Evolutionary conservation across 495 filamentous ascomycete species (phyloP).

Genomic region (Tuber calosporum): DNA sequence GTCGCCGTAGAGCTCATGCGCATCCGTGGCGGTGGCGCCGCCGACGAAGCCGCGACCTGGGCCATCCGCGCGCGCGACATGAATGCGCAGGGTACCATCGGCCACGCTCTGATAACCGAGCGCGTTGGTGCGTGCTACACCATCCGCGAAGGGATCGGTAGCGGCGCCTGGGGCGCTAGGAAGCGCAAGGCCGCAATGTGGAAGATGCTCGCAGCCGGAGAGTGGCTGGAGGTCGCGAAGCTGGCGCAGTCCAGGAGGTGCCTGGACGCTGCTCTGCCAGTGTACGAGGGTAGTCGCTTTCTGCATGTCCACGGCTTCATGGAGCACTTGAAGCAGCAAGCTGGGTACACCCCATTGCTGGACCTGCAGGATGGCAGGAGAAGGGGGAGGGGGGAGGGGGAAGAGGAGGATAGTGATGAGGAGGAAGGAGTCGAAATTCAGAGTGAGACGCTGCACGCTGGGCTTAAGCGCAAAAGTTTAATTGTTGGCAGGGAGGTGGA

Average conservation of each 20-base stretch:
- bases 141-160: conserved; percentile 57
- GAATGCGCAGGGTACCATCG: conserved; percentile 62
- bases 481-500: conserved; percentile 17
- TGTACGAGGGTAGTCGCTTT: conserved; percentile 53
- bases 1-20: conserved; percentile 74
- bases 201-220: conserved; percentile 73
- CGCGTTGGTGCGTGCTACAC: conserved; percentile 77
- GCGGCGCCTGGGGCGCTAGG: conserved; percentile 60
- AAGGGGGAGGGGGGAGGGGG: neutral
- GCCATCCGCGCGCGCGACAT: conserved; percentile 70
- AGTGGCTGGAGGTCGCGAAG: conserved; percentile 69
- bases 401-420: conserved; percentile 14
- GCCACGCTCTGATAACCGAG: conserved; percentile 73
- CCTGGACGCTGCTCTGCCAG: conserved; percentile 60
- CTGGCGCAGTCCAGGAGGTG: conserved; percentile 62
- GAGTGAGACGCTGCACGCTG: conserved; percentile 25
- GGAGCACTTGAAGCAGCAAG: conserved; percentile 45
- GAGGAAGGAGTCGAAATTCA: conserved; percentile 17
- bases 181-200: conserved; percentile 82
- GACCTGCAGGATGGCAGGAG: neutral
- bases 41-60: conserved; percentile 84
- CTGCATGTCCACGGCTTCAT: conserved; percentile 45
- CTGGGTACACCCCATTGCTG: conserved; percentile 38
- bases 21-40: conserved; percentile 65
- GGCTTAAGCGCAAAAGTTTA: conserved; percentile 26